A percentile compares a stretch with the other conserved stretches of the same genome.
Evolutionary conservation across 163 green algal genomes (phyloP).

Genomic region (Scenedesmus sp.): DNA sequence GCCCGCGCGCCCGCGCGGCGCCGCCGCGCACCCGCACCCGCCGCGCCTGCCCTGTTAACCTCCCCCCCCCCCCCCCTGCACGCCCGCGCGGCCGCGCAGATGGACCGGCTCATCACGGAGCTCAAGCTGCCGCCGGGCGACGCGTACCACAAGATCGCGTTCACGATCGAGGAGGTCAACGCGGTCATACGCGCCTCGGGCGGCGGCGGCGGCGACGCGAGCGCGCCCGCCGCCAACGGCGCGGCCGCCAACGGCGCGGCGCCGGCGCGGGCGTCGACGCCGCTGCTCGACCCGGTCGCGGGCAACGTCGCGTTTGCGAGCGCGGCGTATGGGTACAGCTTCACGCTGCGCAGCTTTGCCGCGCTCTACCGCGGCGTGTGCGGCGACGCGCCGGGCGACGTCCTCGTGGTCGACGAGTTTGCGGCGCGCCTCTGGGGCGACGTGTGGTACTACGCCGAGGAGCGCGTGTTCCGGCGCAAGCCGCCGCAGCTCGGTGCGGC

Average conservation of each 20-base stretch:
- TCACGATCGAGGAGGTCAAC: slow-evolving; percentile 98
- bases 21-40: too few species aligned
- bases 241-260: slow-evolving; percentile 27
- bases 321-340: slow-evolving; percentile 88
- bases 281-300: slow-evolving; percentile 75
- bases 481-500: slow-evolving; percentile 43
- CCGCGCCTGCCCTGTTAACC: too few species aligned
- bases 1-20: too few species aligned
- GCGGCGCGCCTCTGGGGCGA: slow-evolving; percentile 95
- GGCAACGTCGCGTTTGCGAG: slow-evolving; percentile 94
- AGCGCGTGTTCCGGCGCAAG: slow-evolving; percentile 72
- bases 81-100: slow-evolving; percentile 46
- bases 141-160: slow-evolving; percentile 97
- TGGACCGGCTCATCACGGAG: slow-evolving; percentile 98
- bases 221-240: slow-evolving; percentile 28
- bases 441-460: slow-evolving; percentile 87
- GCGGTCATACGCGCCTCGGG: slow-evolving; percentile 31
- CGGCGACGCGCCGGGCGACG: slow-evolving; percentile 16
- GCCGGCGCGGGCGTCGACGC: slow-evolving; percentile 1
- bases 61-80: not conserved
- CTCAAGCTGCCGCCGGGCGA: slow-evolving; percentile 97
- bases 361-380: slow-evolving; percentile 37
- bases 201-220: slow-evolving; percentile 11
- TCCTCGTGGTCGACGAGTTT: slow-evolving; percentile 66
- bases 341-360: slow-evolving; percentile 94